These are phyloP conservation scores for Globisporangium canariense DNA, from an alignment of 352 stramenopile genomes.

Conservation along the genomic window DNA sequence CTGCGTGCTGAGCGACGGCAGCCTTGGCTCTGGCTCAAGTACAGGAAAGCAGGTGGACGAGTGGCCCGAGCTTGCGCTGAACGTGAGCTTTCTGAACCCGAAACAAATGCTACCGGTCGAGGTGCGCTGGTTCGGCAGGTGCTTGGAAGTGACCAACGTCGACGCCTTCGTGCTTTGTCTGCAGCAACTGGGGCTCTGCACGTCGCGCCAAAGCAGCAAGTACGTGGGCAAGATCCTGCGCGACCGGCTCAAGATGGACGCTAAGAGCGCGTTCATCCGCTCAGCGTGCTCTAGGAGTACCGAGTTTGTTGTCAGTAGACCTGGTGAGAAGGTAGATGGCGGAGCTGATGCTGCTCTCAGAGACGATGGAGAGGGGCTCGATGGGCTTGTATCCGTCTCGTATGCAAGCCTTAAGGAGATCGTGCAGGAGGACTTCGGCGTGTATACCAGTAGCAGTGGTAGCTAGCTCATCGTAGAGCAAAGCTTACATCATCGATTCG, in stretches of 20 bases:
- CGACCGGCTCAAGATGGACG: slow-evolving; percentile 49
- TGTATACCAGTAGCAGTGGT: slow-evolving; percentile 25
- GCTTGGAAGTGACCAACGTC: slow-evolving; percentile 46
- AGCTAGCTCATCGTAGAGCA: not conserved
- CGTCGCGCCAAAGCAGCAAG: slow-evolving; percentile 40
- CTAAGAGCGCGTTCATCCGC: slow-evolving; percentile 38
- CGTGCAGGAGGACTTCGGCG: slow-evolving; percentile 49
- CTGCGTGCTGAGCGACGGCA: slow-evolving; percentile 27
- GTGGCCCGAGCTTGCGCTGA: slow-evolving; percentile 64
- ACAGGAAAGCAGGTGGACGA: slow-evolving; percentile 20
- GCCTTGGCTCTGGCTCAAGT: slow-evolving; percentile 7
- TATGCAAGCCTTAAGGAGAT: slow-evolving; percentile 51
- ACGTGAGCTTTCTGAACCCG: slow-evolving; percentile 47
- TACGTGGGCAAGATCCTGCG: slow-evolving; percentile 61
- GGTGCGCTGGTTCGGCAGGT: slow-evolving; percentile 48
- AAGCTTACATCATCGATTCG: not conserved
- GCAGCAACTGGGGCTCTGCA: slow-evolving; percentile 57
- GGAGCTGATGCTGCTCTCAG: not conserved
- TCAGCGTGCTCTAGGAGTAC: slow-evolving; percentile 19
- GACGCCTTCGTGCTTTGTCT: slow-evolving; percentile 64
- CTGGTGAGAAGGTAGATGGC: not conserved
- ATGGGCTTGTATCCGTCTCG: not conserved
- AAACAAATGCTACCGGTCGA: slow-evolving; percentile 48
- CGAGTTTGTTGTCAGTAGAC: slow-evolving; percentile 5
- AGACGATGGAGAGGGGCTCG: not conserved